Conservation (phyloP, 1,284 basidiomycete genomes). For the Xerocomus amazonicus region DNA sequence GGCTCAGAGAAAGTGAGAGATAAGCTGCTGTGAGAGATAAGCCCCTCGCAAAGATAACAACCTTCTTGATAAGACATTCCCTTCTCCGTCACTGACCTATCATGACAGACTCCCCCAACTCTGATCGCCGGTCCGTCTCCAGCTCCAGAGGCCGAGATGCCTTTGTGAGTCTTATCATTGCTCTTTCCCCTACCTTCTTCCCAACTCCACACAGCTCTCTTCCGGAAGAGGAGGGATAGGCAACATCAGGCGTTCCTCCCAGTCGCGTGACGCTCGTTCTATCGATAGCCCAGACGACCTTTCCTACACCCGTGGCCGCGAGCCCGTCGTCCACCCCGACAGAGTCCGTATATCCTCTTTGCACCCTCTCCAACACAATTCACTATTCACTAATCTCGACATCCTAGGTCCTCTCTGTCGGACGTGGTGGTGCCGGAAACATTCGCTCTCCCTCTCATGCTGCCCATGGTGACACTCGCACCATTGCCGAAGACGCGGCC, state of each 20-base stretch:
- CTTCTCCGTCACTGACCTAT: conserved; percentile 3
- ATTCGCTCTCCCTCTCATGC: conserved; percentile 64
- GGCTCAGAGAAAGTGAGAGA: conserved; percentile 5
- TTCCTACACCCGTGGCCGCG: conserved; percentile 50
- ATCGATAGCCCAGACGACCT: conserved; percentile 41
- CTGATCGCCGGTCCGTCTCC: conserved; percentile 38
- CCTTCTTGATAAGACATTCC: background rate
- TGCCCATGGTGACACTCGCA: conserved; percentile 34
- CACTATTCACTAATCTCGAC: background rate
- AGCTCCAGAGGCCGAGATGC: conserved; percentile 44
- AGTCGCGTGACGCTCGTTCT: conserved; percentile 38
- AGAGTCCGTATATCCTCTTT: conserved; percentile 25
- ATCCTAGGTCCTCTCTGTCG: conserved; percentile 53
- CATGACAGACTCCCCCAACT: conserved; percentile 26
- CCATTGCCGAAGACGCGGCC: conserved; percentile 23
- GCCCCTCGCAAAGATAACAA: conserved; percentile 18
- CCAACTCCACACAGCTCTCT: conserved; percentile 39
- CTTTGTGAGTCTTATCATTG: conserved; percentile 29
- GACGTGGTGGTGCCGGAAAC: conserved; percentile 77
- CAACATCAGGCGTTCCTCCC: conserved; percentile 54
- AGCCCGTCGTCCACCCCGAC: conserved; percentile 39
- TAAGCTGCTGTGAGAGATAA: conserved; percentile 21
- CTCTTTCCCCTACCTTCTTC: background rate
- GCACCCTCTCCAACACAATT: background rate
- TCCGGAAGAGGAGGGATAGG: conserved; percentile 67